phyloP scores from a whole-genome alignment of 106 monocot species.

The Iris macrosiphon region DNA sequence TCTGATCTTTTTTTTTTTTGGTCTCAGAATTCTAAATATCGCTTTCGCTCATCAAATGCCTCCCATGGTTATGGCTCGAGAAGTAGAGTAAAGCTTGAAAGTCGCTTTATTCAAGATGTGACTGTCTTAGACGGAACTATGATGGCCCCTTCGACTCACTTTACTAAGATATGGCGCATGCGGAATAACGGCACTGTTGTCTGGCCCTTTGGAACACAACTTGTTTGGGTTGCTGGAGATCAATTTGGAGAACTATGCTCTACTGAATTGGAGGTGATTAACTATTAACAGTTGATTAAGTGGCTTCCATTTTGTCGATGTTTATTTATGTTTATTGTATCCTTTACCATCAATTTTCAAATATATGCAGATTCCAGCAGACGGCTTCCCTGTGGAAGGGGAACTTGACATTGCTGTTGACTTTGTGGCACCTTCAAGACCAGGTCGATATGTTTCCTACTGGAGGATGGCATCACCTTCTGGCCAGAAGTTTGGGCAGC shows the following conservation, averaged over 20 bases:
- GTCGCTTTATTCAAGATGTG: constrained; percentile 57
- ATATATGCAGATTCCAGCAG: constrained; percentile 45
- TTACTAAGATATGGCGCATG: constrained; percentile 92
- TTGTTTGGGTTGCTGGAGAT: constrained; percentile 80
- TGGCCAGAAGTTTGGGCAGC: constrained; percentile 79
- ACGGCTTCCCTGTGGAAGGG: constrained; percentile 36
- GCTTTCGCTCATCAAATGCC: neutral
- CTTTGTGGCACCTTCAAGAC: constrained; percentile 53
- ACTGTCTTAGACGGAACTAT: constrained; percentile 75
- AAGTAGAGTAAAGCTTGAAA: constrained; percentile 36
- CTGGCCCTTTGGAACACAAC: constrained; percentile 70
- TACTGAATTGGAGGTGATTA: constrained; percentile 48
- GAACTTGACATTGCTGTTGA: constrained; percentile 84
- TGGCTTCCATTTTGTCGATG: no score
- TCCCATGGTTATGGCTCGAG: constrained; percentile 10
- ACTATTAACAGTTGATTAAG: neutral
- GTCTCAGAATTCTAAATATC: constrained; percentile 7
- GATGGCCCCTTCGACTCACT: constrained; percentile 44
- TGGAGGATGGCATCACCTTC: constrained; percentile 69
- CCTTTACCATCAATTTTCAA: neutral
- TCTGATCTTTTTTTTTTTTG: no score
- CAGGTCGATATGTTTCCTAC: constrained; percentile 66
- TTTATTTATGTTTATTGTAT: no score
- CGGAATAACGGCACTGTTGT: constrained; percentile 49
- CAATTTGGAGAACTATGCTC: constrained; percentile 20